phyloP scores from a whole-genome alignment of 2,329 filamentous ascomycete genomes.

The Bipolaris cookei region DNA sequence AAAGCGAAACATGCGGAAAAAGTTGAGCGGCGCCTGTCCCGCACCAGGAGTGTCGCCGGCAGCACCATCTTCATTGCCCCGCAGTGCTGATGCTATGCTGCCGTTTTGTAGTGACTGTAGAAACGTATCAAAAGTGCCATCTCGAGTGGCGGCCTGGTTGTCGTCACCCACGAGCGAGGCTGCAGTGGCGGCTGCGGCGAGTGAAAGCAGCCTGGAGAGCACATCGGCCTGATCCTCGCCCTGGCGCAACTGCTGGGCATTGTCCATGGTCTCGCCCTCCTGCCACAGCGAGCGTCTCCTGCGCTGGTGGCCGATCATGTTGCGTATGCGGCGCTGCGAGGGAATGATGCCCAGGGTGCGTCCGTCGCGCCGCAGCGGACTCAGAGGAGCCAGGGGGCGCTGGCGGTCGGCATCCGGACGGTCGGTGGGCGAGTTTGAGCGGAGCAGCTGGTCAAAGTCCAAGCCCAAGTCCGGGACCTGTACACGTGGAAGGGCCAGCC shows the following conservation, averaged over 20 bases:
- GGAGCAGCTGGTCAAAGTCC: slow-evolving; percentile 46
- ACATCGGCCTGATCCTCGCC: slow-evolving; percentile 68
- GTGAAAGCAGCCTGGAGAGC: slow-evolving; percentile 66
- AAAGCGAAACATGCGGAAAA: slow-evolving; percentile 73
- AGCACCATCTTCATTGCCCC: slow-evolving; percentile 52
- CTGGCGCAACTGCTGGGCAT: slow-evolving; percentile 50
- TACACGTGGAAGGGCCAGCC: slow-evolving; percentile 42
- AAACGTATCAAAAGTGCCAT: slow-evolving; percentile 68
- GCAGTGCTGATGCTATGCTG: slow-evolving; percentile 62
- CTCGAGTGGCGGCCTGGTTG: slow-evolving; percentile 62
- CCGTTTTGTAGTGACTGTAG: slow-evolving; percentile 68
- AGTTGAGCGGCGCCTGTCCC: slow-evolving; percentile 65
- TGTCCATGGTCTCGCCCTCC: slow-evolving; percentile 35
- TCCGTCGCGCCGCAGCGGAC: slow-evolving; percentile 37
- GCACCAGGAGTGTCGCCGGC: slow-evolving; percentile 46
- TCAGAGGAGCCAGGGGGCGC: slow-evolving; percentile 25
- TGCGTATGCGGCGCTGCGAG: slow-evolving; percentile 48
- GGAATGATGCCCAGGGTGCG: slow-evolving; percentile 46
- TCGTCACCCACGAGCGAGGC: slow-evolving; percentile 68
- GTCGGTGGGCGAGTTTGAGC: slow-evolving; percentile 25
- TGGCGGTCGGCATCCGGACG: slow-evolving; percentile 26
- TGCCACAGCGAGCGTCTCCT: slow-evolving; percentile 59
- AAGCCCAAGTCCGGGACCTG: slow-evolving; percentile 48
- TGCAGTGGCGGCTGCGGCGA: slow-evolving; percentile 68
- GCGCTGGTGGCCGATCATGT: slow-evolving; percentile 54